Conservation (phyloP, 2,329 filamentous ascomycete genomes). For the Cladophialophora immunda region DNA sequence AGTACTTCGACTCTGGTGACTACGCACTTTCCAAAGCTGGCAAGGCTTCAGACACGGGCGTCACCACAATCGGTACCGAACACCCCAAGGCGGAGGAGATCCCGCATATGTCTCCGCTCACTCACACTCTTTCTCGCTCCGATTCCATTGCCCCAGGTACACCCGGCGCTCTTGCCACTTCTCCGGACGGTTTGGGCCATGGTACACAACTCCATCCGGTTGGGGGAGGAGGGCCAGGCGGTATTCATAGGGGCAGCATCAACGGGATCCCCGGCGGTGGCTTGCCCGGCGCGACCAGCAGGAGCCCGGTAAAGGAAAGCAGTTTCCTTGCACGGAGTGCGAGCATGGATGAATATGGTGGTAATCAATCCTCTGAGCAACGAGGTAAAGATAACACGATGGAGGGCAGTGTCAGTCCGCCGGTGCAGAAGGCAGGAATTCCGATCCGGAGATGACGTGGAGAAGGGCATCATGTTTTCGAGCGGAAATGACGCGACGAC, state of each 20-base stretch:
- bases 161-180: constrained; percentile 35
- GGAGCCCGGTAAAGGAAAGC: constrained; percentile 89
- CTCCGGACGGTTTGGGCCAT: constrained; percentile 42
- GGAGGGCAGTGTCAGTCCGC: constrained; percentile 53
- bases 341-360: constrained; percentile 64
- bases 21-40: constrained; percentile 97
- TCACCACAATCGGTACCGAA: constrained; percentile 91
- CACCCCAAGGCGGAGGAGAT: constrained; percentile 96
- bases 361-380: constrained; percentile 57
- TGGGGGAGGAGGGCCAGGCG: constrained; percentile 21
- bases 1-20: constrained; percentile 97
- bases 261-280: constrained; percentile 51
- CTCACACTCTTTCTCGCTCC: constrained; percentile 50
- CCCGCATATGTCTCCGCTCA: constrained; percentile 80
- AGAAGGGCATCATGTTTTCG: background rate
- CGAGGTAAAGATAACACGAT: constrained; percentile 54
- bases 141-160: constrained; percentile 44
- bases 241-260: constrained; percentile 55
- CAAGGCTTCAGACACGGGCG: constrained; percentile 92
- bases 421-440: constrained; percentile 61
- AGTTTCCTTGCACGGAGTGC: constrained; percentile 86
- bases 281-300: constrained; percentile 59
- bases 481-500: background rate
- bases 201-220: background rate
- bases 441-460: constrained; percentile 68